Evolutionary conservation across 257 asterid genomes (phyloP).

Genomic region (Coffea eugenioides): DNA sequence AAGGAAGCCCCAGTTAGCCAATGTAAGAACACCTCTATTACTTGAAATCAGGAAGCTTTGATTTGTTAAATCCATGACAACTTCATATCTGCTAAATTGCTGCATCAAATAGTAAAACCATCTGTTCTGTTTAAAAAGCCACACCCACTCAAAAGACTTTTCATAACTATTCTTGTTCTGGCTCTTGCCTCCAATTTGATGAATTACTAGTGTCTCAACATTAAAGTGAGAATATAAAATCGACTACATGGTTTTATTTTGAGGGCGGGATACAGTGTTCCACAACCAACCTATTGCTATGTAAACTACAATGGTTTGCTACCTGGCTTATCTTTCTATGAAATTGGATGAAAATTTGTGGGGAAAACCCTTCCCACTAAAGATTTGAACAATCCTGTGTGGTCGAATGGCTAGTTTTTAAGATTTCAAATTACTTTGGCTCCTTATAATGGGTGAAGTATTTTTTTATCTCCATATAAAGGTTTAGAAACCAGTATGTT

Average conservation of each 20-base stretch:
- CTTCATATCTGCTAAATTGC: neutral
- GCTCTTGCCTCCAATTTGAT: neutral
- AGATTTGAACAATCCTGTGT: neutral
- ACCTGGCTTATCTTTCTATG: neutral
- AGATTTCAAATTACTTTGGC: neutral
- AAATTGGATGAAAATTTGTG: neutral
- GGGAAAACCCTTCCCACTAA: neutral
- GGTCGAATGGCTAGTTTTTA: neutral
- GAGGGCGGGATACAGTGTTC: neutral
- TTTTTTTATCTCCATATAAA: neutral
- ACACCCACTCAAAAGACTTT: neutral
- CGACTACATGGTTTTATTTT: neutral
- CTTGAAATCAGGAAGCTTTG: neutral
- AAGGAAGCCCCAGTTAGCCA: neutral
- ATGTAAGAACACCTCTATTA: neutral
- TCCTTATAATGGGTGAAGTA: constrained; percentile 10
- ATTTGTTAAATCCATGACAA: neutral
- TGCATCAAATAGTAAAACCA: neutral
- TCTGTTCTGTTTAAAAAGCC: neutral
- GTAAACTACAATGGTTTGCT: neutral
- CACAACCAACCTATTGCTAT: neutral
- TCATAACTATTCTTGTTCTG: neutral
- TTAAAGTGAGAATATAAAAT: no score
- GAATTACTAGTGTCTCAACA: neutral
- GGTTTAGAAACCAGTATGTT: constrained; percentile 16